Evolutionary conservation across 257 asterid species (phyloP).

Genomic region (Ligustrum vulgare): DNA sequence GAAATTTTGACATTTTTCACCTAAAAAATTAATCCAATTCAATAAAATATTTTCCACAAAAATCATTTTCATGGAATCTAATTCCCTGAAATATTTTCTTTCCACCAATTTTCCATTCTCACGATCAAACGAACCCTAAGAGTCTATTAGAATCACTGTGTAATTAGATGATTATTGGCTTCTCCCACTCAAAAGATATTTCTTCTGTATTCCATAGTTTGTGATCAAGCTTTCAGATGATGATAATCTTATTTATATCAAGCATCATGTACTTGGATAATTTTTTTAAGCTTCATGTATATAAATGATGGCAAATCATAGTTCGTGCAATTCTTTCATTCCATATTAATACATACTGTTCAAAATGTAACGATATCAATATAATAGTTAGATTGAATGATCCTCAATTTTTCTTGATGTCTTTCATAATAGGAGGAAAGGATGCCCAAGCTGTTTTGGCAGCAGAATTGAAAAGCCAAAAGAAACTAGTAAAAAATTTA

Average conservation of each 20-base stretch:
- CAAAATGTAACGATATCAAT: neutral
- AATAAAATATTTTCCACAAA: too few relatives aligned
- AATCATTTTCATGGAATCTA: too few relatives aligned
- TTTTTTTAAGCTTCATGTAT: neutral
- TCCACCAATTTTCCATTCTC: too few relatives aligned
- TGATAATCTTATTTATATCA: neutral
- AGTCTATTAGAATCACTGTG: neutral
- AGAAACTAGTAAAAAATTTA: conserved; percentile 54
- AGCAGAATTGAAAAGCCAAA: conserved; percentile 56
- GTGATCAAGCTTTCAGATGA: neutral
- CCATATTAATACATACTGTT: conserved; percentile 8
- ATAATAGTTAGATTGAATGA: conserved; percentile 3
- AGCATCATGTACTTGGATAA: neutral
- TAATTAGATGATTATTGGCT: neutral
- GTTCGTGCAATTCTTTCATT: neutral
- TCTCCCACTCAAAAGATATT: neutral
- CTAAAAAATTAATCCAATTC: too few relatives aligned
- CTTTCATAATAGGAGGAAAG: conserved; percentile 35
- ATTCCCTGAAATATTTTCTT: too few relatives aligned
- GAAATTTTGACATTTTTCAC: too few relatives aligned
- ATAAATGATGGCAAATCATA: conserved; percentile 6
- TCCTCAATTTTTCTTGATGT: conserved; percentile 4
- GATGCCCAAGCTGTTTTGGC: conserved; percentile 48
- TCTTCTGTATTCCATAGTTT: conserved; percentile 10
- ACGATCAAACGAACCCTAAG: neutral